Evolutionary conservation across 805 yeast species (phyloP).

Genomic region (Clavispora vitiphila): DNA sequence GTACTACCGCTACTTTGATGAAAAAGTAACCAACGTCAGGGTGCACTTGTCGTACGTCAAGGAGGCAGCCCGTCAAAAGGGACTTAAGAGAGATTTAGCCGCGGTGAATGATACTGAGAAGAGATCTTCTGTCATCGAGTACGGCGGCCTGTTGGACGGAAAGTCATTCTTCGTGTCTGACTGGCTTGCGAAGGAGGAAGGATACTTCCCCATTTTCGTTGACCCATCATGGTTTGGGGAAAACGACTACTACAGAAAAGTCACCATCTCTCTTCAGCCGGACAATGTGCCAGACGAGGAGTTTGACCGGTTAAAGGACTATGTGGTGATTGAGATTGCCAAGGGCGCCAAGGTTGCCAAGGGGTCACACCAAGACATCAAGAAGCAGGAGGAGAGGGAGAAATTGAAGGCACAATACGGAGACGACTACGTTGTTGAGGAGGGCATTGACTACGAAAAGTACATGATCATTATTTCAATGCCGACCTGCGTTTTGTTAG

Average conservation of each 20-base stretch:
- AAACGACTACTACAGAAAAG: conserved; percentile 47
- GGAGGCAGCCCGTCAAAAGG: conserved; percentile 52
- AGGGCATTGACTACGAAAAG: conserved; percentile 48
- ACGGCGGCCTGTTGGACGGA: conserved; percentile 30
- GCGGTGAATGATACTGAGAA: conserved; percentile 7
- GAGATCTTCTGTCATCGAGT: conserved; percentile 32
- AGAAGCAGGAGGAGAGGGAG: conserved; percentile 29
- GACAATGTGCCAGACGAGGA: conserved; percentile 61
- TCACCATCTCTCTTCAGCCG: conserved; percentile 71
- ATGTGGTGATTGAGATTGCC: conserved; percentile 41
- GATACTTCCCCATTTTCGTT: conserved; percentile 59
- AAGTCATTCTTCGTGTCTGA: conserved; percentile 62
- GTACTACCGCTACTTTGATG: conserved; percentile 63
- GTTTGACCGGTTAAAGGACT: conserved; percentile 46
- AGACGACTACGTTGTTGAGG: conserved; percentile 39
- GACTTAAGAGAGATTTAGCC: conserved; percentile 43
- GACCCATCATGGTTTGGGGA: conserved; percentile 56
- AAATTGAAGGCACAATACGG: conserved; percentile 20
- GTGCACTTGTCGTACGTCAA: conserved; percentile 63
- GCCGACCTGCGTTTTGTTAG: conserved; percentile 60
- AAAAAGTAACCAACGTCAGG: conserved; percentile 55
- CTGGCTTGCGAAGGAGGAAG: conserved; percentile 61
- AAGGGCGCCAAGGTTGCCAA: conserved; percentile 53
- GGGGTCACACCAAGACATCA: conserved; percentile 40
- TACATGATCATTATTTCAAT: conserved; percentile 62